phyloP scores from a whole-genome alignment of 1,139 yeast genomes.

The Pichia sp. region DNA sequence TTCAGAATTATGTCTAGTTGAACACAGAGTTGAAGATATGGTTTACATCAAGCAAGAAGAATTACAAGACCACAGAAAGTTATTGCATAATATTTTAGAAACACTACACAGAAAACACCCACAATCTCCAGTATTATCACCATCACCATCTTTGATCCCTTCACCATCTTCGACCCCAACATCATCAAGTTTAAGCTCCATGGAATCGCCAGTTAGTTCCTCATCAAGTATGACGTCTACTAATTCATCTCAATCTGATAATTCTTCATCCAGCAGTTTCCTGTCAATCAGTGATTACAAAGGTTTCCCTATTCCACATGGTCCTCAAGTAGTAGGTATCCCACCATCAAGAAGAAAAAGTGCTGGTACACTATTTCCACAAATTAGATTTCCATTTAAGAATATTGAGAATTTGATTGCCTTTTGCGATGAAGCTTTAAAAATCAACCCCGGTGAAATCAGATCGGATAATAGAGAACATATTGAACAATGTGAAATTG shows the following conservation, averaged over 20 bases:
- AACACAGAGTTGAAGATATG: conserved; percentile 78
- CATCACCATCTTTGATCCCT: conserved; percentile 6
- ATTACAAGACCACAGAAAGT: conserved; percentile 67
- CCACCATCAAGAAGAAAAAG: conserved; percentile 15
- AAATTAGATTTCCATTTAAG: conserved; percentile 61
- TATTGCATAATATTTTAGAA: conserved; percentile 47
- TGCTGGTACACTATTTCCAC: conserved; percentile 34
- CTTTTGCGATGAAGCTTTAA: conserved; percentile 73
- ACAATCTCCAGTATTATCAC: conserved; percentile 14
- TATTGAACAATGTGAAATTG: conserved; percentile 26
- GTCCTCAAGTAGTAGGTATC: conserved; percentile 11
- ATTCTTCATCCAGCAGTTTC: conserved; percentile 14
- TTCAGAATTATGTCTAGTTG: conserved; percentile 82
- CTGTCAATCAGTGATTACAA: conserved; percentile 21
- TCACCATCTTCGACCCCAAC: conserved; percentile 1
- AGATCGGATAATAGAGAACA: conserved; percentile 19
- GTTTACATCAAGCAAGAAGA: conserved; percentile 79
- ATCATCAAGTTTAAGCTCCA: neutral
- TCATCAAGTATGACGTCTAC: conserved; percentile 11
- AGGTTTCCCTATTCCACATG: conserved; percentile 20
- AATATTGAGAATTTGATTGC: conserved; percentile 63
- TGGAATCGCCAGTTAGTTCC: conserved; percentile 30
- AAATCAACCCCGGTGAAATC: conserved; percentile 61
- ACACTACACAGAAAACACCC: conserved; percentile 23
- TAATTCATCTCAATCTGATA: conserved; percentile 10